Conservation (phyloP, 2,329 filamentous ascomycete species). For the Xylaria sp. region DNA sequence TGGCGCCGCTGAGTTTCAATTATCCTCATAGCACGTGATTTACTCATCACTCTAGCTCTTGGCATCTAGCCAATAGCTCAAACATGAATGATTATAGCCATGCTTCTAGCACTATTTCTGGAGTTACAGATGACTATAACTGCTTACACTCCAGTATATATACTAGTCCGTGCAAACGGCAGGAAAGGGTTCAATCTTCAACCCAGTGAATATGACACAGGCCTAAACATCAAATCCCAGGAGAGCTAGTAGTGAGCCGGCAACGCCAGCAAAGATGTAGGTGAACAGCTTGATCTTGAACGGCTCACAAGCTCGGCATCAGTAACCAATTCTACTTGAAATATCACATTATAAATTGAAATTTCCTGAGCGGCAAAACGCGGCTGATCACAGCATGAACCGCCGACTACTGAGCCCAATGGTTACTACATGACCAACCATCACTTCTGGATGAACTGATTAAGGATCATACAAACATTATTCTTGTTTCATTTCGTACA, state of each 20-base stretch:
- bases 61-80: no score
- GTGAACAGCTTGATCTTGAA: not conserved
- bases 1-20: conserved; percentile 1
- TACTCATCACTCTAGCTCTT: not conserved
- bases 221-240: no score
- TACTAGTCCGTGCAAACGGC: no score
- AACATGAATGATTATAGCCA: not conserved
- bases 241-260: no score
- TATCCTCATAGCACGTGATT: conserved; percentile 27
- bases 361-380: not conserved
- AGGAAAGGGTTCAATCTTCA: no score
- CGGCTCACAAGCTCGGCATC: not conserved
- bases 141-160: no score
- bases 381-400: not conserved
- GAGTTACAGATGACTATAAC: no score
- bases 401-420: not conserved
- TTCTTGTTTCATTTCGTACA: not conserved
- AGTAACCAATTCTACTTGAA: not conserved
- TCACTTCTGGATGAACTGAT: not conserved
- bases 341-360: not conserved
- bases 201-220: no score
- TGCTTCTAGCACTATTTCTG: not conserved
- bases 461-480: not conserved
- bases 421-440: not conserved
- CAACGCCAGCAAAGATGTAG: not conserved